A percentile compares a stretch with the other conserved stretches of the same genome.
phyloP scores from a whole-genome alignment of 495 filamentous ascomycete species.

The Penicillium herquei region DNA sequence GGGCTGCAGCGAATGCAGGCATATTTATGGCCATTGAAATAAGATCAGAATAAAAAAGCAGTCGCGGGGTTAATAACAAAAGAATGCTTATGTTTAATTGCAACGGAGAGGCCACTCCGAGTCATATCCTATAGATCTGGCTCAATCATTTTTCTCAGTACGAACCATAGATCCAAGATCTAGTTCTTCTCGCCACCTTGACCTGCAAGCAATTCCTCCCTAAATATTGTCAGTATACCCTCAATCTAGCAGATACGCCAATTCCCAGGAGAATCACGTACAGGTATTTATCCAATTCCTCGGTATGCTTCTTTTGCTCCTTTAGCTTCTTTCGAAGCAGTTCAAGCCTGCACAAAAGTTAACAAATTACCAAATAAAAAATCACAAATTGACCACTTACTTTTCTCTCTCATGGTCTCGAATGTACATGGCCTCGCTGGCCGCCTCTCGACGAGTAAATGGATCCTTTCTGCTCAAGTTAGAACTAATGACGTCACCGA shows the following conservation, averaged over 20 bases:
- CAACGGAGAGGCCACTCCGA: too few species aligned
- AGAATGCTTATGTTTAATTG: too few species aligned
- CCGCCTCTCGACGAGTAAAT: constrained; percentile 82
- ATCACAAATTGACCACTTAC: constrained; percentile 28
- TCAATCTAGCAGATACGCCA: neutral
- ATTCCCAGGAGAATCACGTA: constrained; percentile 35
- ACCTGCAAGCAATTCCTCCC: constrained; percentile 64
- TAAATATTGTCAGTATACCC: constrained; percentile 22
- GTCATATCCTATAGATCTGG: too few species aligned
- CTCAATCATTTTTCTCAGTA: neutral
- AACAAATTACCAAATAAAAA: constrained; percentile 1
- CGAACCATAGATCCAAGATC: neutral
- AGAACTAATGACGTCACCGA: constrained; percentile 25
- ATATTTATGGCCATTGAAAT: neutral
- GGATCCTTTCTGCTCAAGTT: constrained; percentile 58
- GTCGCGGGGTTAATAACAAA: too few species aligned
- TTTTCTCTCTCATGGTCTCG: constrained; percentile 75
- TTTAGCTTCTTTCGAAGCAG: constrained; percentile 67
- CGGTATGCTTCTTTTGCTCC: constrained; percentile 70
- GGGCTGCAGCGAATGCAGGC: neutral
- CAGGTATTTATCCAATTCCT: constrained; percentile 79
- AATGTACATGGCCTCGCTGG: constrained; percentile 75
- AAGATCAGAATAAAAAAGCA: neutral
- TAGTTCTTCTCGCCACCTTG: constrained; percentile 77
- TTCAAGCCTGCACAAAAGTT: constrained; percentile 38